Conservation (phyloP, 352 stramenopile genomes). For the Globisporangium cederbergense region DNA sequence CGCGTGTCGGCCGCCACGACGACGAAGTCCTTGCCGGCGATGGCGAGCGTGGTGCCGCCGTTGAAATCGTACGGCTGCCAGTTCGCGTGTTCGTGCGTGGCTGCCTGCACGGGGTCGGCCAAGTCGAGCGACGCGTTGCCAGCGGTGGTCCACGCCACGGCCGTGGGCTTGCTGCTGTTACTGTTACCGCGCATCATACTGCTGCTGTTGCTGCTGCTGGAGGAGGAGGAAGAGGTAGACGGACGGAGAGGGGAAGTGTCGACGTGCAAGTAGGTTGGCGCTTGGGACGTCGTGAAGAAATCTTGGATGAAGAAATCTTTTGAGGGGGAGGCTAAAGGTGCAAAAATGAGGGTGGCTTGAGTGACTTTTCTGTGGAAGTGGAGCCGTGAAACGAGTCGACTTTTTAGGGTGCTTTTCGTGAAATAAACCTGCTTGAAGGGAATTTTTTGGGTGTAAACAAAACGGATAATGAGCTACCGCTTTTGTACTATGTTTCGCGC, state of each 20-base stretch:
- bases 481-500: too few relatives aligned
- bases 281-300: slow-evolving; percentile 4
- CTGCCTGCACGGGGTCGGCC: slow-evolving; percentile 29
- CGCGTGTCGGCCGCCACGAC: slow-evolving; percentile 96
- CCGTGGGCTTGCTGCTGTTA: slow-evolving; percentile 34
- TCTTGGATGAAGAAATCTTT: slow-evolving; percentile 9
- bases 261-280: not conserved
- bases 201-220: too few relatives aligned
- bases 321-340: not conserved
- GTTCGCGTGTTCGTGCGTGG: slow-evolving; percentile 37
- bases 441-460: too few relatives aligned
- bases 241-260: not conserved
- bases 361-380: too few relatives aligned
- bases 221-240: not conserved
- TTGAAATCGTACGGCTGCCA: slow-evolving; percentile 89
- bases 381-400: too few relatives aligned
- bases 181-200: slow-evolving; percentile 14
- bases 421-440: too few relatives aligned
- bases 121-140: slow-evolving; percentile 47
- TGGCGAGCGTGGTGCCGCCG: slow-evolving; percentile 86
- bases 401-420: too few relatives aligned
- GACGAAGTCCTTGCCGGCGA: slow-evolving; percentile 95
- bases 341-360: too few relatives aligned
- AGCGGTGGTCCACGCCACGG: slow-evolving; percentile 65
- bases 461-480: too few relatives aligned